Base-by-base conservation (phyloP, 805 yeast genomes). In the Zygosaccharomyces bailii region DNA sequence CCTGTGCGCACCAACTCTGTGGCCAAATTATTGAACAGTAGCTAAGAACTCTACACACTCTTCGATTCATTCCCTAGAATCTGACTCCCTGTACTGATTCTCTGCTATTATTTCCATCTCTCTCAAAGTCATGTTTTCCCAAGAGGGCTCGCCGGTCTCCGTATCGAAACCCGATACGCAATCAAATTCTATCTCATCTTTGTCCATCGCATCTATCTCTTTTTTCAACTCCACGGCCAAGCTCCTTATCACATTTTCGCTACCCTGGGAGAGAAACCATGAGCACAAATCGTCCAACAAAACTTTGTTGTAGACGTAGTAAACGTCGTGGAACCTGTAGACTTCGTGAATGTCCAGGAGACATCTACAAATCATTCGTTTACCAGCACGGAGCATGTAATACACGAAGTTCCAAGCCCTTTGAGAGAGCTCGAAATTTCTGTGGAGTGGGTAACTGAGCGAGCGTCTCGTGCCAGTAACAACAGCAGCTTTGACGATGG, bases 241-340 rank as follows among this genome's bases (percentile, higher is more conserved):
- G 34, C 76, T 73, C 44, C 86, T 69, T 19, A 88, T 57, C 18
- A 76, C 73, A 30, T 65, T 69, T 51, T 84, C 90, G 49, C 72
- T 72, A 31, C 86, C 80, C 34, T 72, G 72, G 30, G 71, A 60
- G 42, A 84, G 69, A 13, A 84, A 61, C 95, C 95, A 90, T 11
- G 82, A 70, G 45, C 86, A 74, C 50, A 87, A 69, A 60, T 90
- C 96, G 55, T 85, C 88, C 4, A 88, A 53, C 71, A 86, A 73
- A 0, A 89, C 73, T 57, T 79, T 80, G 58, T 85, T 85, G 61
- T 90, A 90, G 4, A 87, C 88, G 59, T 88, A 86, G 60, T 88
- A 88, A 16, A 84, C 75, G 56, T 88, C 95, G 59, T 88, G 95
- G 58, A 69, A 84, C 47, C 96, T 73, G 63, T 90, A 90, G 8